Base-by-base conservation (phyloP, 2,329 filamentous ascomycete species). In the Bretziella fagacearum region DNA sequence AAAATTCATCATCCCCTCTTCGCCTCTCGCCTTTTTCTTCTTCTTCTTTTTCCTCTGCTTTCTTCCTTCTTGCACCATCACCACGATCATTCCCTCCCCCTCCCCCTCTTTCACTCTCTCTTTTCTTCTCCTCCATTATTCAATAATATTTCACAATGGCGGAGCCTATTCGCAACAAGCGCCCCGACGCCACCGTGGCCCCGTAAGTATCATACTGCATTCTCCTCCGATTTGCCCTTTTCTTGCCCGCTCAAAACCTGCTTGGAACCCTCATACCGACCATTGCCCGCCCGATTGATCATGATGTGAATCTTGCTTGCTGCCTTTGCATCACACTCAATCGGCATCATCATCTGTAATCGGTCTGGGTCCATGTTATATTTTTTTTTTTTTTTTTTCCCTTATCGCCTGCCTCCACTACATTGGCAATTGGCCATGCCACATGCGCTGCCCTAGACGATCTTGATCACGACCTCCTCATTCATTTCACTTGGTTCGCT, bases 111-210 rank as follows among this genome's bases (percentile, higher is more conserved):
- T 35, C 22, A 50, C 47, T 49, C 51, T 48, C 50, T n/a, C n/a
- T n/a, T n/a, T n/a, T 47, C 54, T 55, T 53, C 53, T 52, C 51
- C 50, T 55, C 53, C 10, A 17, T 8, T 18, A 18, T 51, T 56
- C 49, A 53, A 47, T 47, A 54, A 49, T 49, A 48, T 54, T 15
- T 52, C 53, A 56, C 56, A 56, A 76, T 77, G 72, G 71, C 73
- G 57, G 73, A 77, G 61, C 73, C 73, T 53, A 77, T 77, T 60
- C 73, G 72, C 64, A 74, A 73, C 63, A 75, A 76, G 63, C 70
- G 73, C 56, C 64, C 68, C 51, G 73, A 77, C 56, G 59, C 67
- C 58, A 61, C 66, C 54, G 64, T 66, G 62, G 73, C 73, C 56
- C 73, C 73, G 73, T 77, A 65, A 65, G 73, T 73, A 27, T 50